A percentile compares a stretch with the other conserved stretches of the same genome.
These are phyloP conservation scores for Epipyxis sp. DNA, from an alignment of 108 stramenopile genomes.

Conservation along the genomic window DNA sequence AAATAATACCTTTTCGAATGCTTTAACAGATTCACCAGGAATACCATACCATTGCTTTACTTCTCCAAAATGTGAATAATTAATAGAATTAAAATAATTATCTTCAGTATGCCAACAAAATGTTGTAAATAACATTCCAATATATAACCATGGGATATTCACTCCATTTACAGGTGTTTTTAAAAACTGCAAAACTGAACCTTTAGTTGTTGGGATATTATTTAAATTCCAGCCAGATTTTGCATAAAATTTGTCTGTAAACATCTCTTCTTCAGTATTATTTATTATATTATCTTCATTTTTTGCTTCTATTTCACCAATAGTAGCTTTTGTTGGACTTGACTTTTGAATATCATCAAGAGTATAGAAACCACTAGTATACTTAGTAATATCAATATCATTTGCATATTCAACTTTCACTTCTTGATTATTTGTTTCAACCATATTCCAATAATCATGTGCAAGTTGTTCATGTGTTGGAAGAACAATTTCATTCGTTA, in stretches of 20 bases:
- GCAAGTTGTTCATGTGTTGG: slow-evolving; percentile 59
- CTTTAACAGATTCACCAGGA: slow-evolving; percentile 40
- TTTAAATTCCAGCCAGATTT: slow-evolving; percentile 92
- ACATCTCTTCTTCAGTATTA: background rate
- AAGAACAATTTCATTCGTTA: slow-evolving; percentile 34
- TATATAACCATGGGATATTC: slow-evolving; percentile 88
- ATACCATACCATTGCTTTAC: slow-evolving; percentile 97
- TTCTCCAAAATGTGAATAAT: slow-evolving; percentile 91
- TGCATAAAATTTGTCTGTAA: slow-evolving; percentile 26
- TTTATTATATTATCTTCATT: background rate
- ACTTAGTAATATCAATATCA: slow-evolving; percentile 77
- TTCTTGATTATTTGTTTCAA: slow-evolving; percentile 69
- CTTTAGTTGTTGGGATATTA: slow-evolving; percentile 82
- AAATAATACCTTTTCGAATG: slow-evolving; percentile 27
- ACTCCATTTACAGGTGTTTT: slow-evolving; percentile 88
- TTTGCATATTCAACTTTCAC: slow-evolving; percentile 88
- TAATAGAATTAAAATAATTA: slow-evolving; percentile 96
- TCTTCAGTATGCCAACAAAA: slow-evolving; percentile 99
- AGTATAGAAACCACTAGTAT: slow-evolving; percentile 82
- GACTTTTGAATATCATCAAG: background rate
- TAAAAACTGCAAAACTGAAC: slow-evolving; percentile 77
- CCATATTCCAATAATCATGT: slow-evolving; percentile 88
- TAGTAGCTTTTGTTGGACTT: background rate
- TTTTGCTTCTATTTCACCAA: background rate
- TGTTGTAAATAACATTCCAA: slow-evolving; percentile 37